A percentile compares a stretch with the other conserved stretches of the same genome.
Evolutionary conservation across 176 grass and related monocot genomes (phyloP).

Genomic region (Oryza meyeriana): DNA sequence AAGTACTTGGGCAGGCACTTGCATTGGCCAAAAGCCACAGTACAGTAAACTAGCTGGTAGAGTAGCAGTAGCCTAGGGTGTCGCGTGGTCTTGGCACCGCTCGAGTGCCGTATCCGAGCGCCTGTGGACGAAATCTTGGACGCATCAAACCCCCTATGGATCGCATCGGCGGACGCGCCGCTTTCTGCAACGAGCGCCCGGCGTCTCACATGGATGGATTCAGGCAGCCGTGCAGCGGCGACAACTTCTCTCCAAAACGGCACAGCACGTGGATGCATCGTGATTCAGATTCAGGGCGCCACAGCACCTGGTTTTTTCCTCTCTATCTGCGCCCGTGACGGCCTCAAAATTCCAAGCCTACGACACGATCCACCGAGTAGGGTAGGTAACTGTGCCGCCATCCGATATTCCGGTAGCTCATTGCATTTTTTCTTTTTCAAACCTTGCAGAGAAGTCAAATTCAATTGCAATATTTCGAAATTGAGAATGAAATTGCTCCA

Average conservation of each 20-base stretch:
- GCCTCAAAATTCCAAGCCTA: not conserved
- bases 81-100: not conserved
- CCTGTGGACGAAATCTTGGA: not conserved
- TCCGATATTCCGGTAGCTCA: too few species aligned
- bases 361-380: not conserved
- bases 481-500: not conserved
- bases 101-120: not conserved
- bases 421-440: too few species aligned
- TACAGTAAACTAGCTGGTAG: too few species aligned
- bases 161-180: not conserved
- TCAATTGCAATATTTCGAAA: not conserved
- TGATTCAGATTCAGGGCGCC: too few species aligned
- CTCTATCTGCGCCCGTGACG: not conserved
- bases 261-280: conserved; percentile 28
- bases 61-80: not conserved
- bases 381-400: not conserved
- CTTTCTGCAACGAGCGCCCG: not conserved
- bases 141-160: not conserved
- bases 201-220: not conserved
- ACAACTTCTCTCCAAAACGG: not conserved
- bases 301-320: not conserved
- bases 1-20: not conserved
- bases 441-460: too few species aligned
- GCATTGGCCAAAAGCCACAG: not conserved
- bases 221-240: not conserved